These are phyloP conservation scores for Ustilago cynodontis DNA, from an alignment of 1,284 basidiomycete genomes.

Conservation along the genomic window DNA sequence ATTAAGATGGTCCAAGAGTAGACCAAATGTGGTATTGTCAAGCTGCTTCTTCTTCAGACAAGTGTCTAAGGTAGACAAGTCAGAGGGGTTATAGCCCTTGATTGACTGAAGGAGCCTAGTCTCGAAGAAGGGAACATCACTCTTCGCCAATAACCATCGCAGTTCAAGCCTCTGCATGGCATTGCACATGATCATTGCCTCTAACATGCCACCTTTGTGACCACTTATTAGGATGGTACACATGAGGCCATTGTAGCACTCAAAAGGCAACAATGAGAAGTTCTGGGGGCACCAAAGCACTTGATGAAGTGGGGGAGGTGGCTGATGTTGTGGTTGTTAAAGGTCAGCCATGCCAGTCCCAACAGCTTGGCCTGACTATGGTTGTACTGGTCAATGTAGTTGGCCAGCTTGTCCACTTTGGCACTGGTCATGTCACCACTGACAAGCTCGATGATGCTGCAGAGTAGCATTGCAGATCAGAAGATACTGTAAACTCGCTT, in stretches of 20 bases:
- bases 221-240: background rate
- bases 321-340: constrained; percentile 8
- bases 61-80: too few relatives aligned
- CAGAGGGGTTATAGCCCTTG: too few relatives aligned
- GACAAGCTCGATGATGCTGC: constrained; percentile 4
- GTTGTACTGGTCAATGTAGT: constrained; percentile 1
- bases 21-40: too few relatives aligned
- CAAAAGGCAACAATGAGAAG: constrained; percentile 10
- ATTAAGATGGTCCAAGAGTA: too few relatives aligned
- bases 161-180: background rate
- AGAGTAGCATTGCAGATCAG: background rate
- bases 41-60: too few relatives aligned
- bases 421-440: background rate
- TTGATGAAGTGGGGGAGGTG: constrained; percentile 10
- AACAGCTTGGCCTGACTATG: constrained; percentile 4
- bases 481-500: constrained; percentile 3
- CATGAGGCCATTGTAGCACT: constrained; percentile 5
- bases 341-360: constrained; percentile 17
- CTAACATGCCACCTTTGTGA: background rate
- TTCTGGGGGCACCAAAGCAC: background rate
- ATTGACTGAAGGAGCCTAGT: too few relatives aligned
- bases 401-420: constrained; percentile 1
- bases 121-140: too few relatives aligned
- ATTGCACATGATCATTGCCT: background rate
- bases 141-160: too few relatives aligned